Percentiles rank a stretch among this genome's conserved stretches.
Evolutionary conservation across 805 yeast genomes (phyloP).

Genomic region (Pichia sporocuriosa): DNA sequence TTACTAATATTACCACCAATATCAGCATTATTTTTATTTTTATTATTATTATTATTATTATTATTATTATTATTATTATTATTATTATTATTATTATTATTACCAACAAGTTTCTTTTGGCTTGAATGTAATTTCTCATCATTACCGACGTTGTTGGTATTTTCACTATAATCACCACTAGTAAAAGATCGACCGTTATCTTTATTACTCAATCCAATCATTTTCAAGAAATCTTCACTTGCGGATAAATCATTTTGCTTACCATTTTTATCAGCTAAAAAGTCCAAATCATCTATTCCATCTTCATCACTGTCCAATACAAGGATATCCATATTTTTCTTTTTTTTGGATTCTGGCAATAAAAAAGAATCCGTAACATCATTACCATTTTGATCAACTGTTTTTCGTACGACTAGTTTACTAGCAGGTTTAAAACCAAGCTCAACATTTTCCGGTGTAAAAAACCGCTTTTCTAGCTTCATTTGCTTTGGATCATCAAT

Average conservation of each 20-base stretch:
- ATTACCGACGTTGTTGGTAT: background rate
- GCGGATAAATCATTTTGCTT: conserved; percentile 1
- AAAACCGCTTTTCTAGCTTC: conserved; percentile 40
- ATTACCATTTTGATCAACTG: background rate
- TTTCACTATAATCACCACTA: conserved; percentile 1
- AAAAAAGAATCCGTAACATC: background rate
- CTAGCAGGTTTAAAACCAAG: conserved; percentile 57
- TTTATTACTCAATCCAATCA: background rate
- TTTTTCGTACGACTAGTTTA: background rate
- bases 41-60: background rate
- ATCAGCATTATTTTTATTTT: background rate
- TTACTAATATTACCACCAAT: background rate
- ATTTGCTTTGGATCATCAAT: conserved; percentile 13
- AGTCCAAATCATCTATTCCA: conserved; percentile 7
- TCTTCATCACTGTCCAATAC: conserved; percentile 8
- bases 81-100: background rate
- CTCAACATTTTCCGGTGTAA: conserved; percentile 68
- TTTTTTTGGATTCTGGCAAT: no score
- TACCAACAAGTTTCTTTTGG: background rate
- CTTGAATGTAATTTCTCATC: background rate
- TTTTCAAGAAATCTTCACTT: background rate
- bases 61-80: background rate
- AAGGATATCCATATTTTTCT: background rate
- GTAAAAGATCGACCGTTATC: conserved; percentile 2
- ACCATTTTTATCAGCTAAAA: background rate